phyloP scores from a whole-genome alignment of 345 rosid genomes.

The Gossypium rotundifolium region DNA sequence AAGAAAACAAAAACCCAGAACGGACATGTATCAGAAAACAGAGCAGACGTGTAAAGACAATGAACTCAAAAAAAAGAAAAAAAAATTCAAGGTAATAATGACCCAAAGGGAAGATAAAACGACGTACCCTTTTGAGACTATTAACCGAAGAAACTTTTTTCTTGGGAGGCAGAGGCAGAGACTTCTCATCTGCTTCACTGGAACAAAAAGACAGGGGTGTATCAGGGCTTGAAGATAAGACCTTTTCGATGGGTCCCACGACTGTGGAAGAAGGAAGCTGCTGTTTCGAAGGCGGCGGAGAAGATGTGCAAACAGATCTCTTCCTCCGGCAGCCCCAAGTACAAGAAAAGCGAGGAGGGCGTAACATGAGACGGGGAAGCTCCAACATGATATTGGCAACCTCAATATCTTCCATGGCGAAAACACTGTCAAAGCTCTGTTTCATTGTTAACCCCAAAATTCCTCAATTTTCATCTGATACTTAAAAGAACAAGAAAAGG shows the following conservation, averaged over 20 bases:
- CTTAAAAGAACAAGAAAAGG: no score
- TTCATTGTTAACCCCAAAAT: neutral
- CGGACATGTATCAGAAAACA: neutral
- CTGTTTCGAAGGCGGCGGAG: neutral
- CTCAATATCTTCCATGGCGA: slow-evolving; percentile 6
- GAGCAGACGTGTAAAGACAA: neutral
- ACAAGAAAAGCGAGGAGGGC: neutral
- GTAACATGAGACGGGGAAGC: slow-evolving; percentile 14
- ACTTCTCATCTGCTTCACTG: slow-evolving; percentile 32
- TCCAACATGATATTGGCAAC: slow-evolving; percentile 23
- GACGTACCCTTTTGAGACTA: slow-evolving; percentile 22
- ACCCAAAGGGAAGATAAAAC: neutral
- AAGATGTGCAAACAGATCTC: slow-evolving; percentile 18
- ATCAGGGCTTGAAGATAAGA: slow-evolving; percentile 26
- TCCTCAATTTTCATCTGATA: no score
- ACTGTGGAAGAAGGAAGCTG: neutral
- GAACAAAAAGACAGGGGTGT: slow-evolving; percentile 35
- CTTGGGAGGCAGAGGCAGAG: slow-evolving; percentile 12
- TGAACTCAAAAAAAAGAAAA: neutral
- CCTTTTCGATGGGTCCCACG: slow-evolving; percentile 6
- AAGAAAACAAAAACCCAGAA: neutral
- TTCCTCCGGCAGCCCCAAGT: slow-evolving; percentile 26
- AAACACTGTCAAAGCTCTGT: neutral
- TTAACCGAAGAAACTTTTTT: slow-evolving; percentile 14
- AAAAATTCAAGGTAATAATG: neutral